Evolutionary conservation across 2,329 filamentous ascomycete species (phyloP).

Genomic region (Claviceps paspali): DNA sequence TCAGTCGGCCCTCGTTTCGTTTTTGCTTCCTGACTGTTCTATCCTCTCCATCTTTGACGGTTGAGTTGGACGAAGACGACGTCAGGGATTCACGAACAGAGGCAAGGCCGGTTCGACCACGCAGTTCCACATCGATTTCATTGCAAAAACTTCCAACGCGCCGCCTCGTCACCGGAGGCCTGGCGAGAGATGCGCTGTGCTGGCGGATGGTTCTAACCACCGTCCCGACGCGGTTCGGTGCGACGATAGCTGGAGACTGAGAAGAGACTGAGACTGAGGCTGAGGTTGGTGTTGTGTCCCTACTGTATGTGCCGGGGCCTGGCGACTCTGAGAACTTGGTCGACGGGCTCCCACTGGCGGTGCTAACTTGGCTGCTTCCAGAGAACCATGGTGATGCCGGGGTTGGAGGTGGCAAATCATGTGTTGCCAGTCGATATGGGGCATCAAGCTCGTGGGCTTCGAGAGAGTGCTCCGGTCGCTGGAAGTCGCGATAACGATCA

Average conservation of each 20-base stretch:
- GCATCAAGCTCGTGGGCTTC: constrained; percentile 26
- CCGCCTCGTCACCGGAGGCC: constrained; percentile 45
- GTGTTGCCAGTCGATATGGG: constrained; percentile 43
- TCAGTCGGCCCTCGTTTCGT: constrained; percentile 24
- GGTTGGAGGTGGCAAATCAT: constrained; percentile 51
- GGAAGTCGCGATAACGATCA: constrained; percentile 40
- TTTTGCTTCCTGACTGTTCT: constrained; percentile 26
- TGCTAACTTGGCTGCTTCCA: constrained; percentile 39
- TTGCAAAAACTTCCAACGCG: constrained; percentile 39
- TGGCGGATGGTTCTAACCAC: constrained; percentile 30
- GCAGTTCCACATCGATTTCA: constrained; percentile 27
- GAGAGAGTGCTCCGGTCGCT: constrained; percentile 20
- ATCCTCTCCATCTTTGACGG: constrained; percentile 39
- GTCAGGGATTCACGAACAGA: constrained; percentile 54
- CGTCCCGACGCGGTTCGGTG: constrained; percentile 28
- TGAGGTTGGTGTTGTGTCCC: constrained; percentile 65
- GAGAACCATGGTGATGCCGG: constrained; percentile 40
- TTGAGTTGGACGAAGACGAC: constrained; percentile 60
- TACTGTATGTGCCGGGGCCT: constrained; percentile 53
- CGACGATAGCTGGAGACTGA: constrained; percentile 50
- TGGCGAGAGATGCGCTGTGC: constrained; percentile 37
- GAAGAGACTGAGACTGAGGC: constrained; percentile 65
- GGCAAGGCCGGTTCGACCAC: constrained; percentile 43
- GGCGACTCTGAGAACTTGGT: constrained; percentile 62
- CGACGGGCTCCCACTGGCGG: constrained; percentile 55